These are phyloP conservation scores for Penicillium fimorum DNA, from an alignment of 495 filamentous ascomycete genomes.

Conservation along the genomic window DNA sequence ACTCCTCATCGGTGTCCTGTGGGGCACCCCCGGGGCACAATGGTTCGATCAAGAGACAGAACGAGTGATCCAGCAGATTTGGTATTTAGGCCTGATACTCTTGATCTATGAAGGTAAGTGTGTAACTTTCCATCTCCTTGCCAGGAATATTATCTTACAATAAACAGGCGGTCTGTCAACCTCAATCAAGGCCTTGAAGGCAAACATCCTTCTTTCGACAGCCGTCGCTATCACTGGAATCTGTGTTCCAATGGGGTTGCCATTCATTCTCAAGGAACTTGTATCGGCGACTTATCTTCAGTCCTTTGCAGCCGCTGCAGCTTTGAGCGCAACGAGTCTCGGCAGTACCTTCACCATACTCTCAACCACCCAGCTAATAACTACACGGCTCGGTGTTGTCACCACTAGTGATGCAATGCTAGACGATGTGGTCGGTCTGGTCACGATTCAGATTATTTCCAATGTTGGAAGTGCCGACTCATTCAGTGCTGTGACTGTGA, in stretches of 20 bases:
- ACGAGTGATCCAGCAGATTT: slow-evolving; percentile 61
- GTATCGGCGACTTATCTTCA: slow-evolving; percentile 52
- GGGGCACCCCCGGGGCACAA: slow-evolving; percentile 60
- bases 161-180: slow-evolving; percentile 64
- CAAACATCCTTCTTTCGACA: slow-evolving; percentile 59
- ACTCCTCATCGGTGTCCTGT: slow-evolving; percentile 68
- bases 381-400: slow-evolving; percentile 66
- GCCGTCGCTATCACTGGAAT: slow-evolving; percentile 65
- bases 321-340: slow-evolving; percentile 72
- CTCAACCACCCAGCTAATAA: slow-evolving; percentile 50
- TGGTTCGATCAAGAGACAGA: slow-evolving; percentile 52
- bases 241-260: slow-evolving; percentile 61
- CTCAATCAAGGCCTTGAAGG: slow-evolving; percentile 53
- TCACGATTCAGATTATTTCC: slow-evolving; percentile 69
- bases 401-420: slow-evolving; percentile 74
- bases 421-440: slow-evolving; percentile 79
- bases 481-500: slow-evolving; percentile 44
- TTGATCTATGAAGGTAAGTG: slow-evolving; percentile 66
- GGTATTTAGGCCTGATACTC: slow-evolving; percentile 72
- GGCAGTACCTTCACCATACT: slow-evolving; percentile 80
- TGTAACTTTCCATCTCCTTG: neutral
- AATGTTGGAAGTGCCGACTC: slow-evolving; percentile 38
- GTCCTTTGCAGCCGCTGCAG: slow-evolving; percentile 72
- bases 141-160: neutral
- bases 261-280: slow-evolving; percentile 54